Evolutionary conservation across 495 filamentous ascomycete species (phyloP).

Genomic region (Zalerion maritima): DNA sequence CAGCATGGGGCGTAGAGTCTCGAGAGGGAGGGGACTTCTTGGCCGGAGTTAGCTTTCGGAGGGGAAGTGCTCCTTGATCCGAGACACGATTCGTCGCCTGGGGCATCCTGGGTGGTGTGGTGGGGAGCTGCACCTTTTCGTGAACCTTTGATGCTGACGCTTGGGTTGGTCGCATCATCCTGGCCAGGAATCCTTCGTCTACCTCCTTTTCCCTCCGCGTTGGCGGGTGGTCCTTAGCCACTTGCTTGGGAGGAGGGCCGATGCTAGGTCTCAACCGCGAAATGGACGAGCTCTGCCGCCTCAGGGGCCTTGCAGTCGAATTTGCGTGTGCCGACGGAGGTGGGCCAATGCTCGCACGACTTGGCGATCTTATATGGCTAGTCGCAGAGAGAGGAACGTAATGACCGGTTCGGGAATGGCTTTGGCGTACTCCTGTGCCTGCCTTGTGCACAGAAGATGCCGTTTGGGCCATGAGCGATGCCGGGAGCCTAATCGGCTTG

Average conservation of each 20-base stretch:
- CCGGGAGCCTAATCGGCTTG: conserved; percentile 43
- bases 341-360: conserved; percentile 27
- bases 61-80: too few species aligned
- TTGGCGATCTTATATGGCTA: conserved; percentile 25
- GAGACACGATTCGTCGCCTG: conserved; percentile 12
- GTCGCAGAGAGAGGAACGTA: conserved; percentile 19
- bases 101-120: conserved; percentile 24
- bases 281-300: conserved; percentile 26
- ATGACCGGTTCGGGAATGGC: conserved; percentile 20
- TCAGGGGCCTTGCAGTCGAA: conserved; percentile 14
- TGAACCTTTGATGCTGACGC: conserved; percentile 62
- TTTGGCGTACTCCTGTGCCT: conserved; percentile 16
- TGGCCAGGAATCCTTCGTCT: conserved; percentile 66
- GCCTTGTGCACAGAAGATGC: conserved; percentile 44
- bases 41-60: neutral
- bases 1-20: neutral
- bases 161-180: conserved; percentile 88
- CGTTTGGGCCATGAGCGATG: conserved; percentile 48
- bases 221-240: conserved; percentile 24
- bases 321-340: conserved; percentile 9
- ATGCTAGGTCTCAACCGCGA: conserved; percentile 32
- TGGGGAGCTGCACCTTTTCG: conserved; percentile 45
- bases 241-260: conserved; percentile 32
- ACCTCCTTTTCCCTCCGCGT: conserved; percentile 31
- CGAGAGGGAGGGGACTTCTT: conserved; percentile 19